A percentile compares a stretch with the other conserved stretches of the same genome.
Conservation (phyloP, 257 asterid species). For the Ocimum tenuiflorum region DNA sequence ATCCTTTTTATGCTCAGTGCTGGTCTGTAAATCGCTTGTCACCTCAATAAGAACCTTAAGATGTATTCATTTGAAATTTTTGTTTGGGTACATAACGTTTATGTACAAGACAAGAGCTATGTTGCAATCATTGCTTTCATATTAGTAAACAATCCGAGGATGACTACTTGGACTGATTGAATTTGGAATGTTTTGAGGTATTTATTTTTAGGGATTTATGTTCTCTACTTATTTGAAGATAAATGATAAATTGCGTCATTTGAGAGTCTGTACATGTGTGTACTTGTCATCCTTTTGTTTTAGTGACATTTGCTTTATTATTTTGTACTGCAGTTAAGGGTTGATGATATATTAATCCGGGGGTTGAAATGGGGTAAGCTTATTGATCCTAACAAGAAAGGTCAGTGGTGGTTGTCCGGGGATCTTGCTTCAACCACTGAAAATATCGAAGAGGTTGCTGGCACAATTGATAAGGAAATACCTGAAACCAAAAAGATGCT, state of each 20-base stretch:
- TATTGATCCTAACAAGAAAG: slow-evolving; percentile 79
- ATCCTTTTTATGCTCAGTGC: too few relatives aligned
- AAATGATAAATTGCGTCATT: neutral
- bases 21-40: too few relatives aligned
- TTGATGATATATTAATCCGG: slow-evolving; percentile 57
- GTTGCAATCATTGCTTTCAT: neutral
- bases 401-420: slow-evolving; percentile 95
- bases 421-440: slow-evolving; percentile 41
- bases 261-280: neutral
- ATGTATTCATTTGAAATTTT: neutral
- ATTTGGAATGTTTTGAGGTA: neutral
- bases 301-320: neutral
- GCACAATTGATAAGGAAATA: slow-evolving; percentile 62
- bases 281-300: neutral
- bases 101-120: neutral
- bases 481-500: slow-evolving; percentile 77
- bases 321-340: slow-evolving; percentile 55
- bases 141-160: neutral
- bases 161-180: neutral
- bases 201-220: neutral
- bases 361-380: slow-evolving; percentile 86
- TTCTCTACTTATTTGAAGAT: neutral
- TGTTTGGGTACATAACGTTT: neutral
- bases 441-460: slow-evolving; percentile 61
- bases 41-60: neutral